These are phyloP conservation scores for Hanseniaspora jakobsenii DNA, from an alignment of 805 yeast species.

Conservation along the genomic window DNA sequence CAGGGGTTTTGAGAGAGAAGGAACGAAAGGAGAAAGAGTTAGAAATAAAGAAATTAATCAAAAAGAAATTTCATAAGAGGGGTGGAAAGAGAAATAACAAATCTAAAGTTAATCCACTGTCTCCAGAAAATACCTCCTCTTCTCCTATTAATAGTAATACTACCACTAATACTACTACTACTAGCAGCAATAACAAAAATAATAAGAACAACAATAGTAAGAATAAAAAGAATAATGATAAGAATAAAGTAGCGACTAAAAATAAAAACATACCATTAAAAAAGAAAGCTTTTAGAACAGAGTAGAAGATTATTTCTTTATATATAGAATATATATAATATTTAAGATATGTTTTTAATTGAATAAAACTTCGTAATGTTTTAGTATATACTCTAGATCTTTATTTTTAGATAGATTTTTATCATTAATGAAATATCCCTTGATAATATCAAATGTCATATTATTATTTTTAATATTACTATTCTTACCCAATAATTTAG, in stretches of 20 bases:
- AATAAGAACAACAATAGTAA: no score
- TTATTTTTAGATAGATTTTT: background rate
- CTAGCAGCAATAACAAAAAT: no score
- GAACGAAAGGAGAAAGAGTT: conserved; percentile 22
- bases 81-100: conserved; percentile 30
- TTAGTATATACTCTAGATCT: background rate
- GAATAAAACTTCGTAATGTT: conserved; percentile 1
- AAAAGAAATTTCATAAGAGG: conserved; percentile 28
- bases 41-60: conserved; percentile 23
- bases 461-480: background rate
- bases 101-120: no score
- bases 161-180: no score
- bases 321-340: background rate
- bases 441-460: background rate
- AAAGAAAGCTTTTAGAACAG: conserved; percentile 15
- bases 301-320: background rate
- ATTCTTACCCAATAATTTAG: background rate
- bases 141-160: no score
- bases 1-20: conserved; percentile 20
- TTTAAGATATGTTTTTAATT: background rate
- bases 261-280: no score
- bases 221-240: conserved; percentile 19
- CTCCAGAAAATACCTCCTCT: no score
- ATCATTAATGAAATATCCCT: background rate
- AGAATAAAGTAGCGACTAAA: conserved; percentile 8